Conservation (phyloP, 805 yeast species). For the Starmerella apis region DNA sequence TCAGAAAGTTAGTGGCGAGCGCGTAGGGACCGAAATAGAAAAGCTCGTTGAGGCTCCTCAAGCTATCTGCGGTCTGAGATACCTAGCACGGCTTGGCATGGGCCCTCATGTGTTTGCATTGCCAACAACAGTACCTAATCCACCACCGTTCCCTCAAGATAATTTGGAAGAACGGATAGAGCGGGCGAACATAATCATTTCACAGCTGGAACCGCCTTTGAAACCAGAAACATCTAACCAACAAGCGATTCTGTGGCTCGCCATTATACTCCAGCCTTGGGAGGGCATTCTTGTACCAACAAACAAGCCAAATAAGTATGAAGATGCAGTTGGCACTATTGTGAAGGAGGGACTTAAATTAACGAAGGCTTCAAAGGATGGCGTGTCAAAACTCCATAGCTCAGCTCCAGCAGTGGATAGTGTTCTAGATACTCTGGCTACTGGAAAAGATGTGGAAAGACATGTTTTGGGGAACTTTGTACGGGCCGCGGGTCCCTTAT, state of each 20-base stretch:
- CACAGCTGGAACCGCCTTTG: slow-evolving; percentile 7
- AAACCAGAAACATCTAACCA: slow-evolving; percentile 11
- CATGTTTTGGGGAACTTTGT: slow-evolving; percentile 52
- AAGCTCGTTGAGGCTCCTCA: slow-evolving; percentile 60
- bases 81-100: slow-evolving; percentile 47
- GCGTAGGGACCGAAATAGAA: slow-evolving; percentile 76
- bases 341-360: slow-evolving; percentile 62
- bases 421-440: slow-evolving; percentile 27
- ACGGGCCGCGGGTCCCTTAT: slow-evolving; percentile 43
- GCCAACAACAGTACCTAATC: background rate
- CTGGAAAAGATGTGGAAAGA: background rate
- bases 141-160: background rate
- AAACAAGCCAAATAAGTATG: slow-evolving; percentile 30
- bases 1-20: slow-evolving; percentile 74
- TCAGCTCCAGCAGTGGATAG: slow-evolving; percentile 20
- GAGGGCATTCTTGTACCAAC: slow-evolving; percentile 23
- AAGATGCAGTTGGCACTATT: slow-evolving; percentile 36
- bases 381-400: slow-evolving; percentile 41
- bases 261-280: slow-evolving; percentile 39
- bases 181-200: background rate
- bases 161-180: background rate
- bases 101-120: slow-evolving; percentile 46
- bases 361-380: slow-evolving; percentile 39
- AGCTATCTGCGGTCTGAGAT: slow-evolving; percentile 52
- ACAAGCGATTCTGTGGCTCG: slow-evolving; percentile 37